Conservation (phyloP, 345 rosid genomes). For the Ceriops zippeliana region DNA sequence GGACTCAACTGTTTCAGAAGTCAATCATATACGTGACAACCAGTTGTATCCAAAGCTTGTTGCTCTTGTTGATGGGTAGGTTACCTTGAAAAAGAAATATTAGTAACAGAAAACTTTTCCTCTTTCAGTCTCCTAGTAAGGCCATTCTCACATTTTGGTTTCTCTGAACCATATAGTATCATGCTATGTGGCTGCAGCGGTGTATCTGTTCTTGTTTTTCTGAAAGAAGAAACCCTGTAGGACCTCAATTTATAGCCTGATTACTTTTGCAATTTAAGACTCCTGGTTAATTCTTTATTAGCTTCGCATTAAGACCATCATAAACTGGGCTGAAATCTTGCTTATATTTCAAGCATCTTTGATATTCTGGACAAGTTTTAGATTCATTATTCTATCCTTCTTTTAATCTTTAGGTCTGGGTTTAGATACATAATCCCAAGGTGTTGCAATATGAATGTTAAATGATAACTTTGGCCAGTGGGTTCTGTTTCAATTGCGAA, state of each 20-base stretch:
- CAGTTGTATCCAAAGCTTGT: slow-evolving; percentile 84
- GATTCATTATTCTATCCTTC: background rate
- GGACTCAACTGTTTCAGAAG: slow-evolving; percentile 93
- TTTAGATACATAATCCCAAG: background rate
- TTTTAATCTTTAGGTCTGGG: background rate
- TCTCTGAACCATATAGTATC: background rate
- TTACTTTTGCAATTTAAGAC: too few relatives aligned
- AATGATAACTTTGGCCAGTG: background rate
- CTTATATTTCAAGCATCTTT: too few relatives aligned
- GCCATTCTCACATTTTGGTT: background rate
- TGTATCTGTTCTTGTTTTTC: background rate
- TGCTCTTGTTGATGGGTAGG: slow-evolving; percentile 73
- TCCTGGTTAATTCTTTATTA: background rate
- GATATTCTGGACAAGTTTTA: background rate
- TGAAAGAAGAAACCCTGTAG: background rate
- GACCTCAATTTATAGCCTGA: too few relatives aligned
- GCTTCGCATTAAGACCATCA: background rate
- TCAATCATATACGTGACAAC: slow-evolving; percentile 76
- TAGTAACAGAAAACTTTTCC: background rate
- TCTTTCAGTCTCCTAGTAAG: background rate
- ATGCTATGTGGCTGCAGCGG: too few relatives aligned
- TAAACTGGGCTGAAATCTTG: background rate
- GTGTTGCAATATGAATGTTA: background rate
- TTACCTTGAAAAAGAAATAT: slow-evolving; percentile 2
- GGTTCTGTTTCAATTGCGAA: background rate